These are phyloP conservation scores for Aureobasidium melanogenum DNA, from an alignment of 2,329 filamentous ascomycete species.

Conservation along the genomic window DNA sequence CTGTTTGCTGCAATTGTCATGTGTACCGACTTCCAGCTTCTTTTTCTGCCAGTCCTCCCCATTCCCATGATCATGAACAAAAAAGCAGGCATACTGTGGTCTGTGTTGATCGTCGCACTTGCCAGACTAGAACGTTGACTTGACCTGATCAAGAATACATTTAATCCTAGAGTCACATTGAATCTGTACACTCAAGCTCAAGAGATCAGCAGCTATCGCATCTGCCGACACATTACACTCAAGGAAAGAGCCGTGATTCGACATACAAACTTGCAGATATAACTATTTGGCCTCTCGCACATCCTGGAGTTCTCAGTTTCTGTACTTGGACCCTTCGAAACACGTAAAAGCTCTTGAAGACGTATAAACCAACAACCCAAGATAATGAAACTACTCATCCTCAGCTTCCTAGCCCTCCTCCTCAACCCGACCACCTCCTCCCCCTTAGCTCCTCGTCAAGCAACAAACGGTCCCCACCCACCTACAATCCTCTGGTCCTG, in stretches of 20 bases:
- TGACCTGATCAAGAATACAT: background rate
- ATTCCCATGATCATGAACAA: background rate
- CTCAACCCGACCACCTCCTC: background rate
- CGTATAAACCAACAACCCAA: background rate
- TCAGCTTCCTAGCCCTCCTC: background rate
- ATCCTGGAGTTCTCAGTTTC: no score
- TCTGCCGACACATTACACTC: no score
- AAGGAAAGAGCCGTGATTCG: no score
- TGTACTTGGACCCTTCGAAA: no score
- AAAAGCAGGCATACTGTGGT: background rate
- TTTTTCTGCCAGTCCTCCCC: background rate
- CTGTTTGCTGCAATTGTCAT: background rate
- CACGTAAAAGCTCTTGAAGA: no score
- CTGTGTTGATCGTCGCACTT: background rate
- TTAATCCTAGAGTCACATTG: background rate
- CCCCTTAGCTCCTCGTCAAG: background rate
- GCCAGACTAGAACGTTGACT: background rate
- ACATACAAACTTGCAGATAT: no score
- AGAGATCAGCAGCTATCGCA: no score
- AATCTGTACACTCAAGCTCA: no score
- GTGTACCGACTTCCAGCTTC: background rate
- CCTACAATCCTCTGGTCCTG: background rate
- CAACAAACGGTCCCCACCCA: background rate
- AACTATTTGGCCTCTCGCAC: no score
- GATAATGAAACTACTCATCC: background rate